Base-by-base conservation (phyloP, 495 filamentous ascomycete genomes). In the Neohortaea acidophila region DNA sequence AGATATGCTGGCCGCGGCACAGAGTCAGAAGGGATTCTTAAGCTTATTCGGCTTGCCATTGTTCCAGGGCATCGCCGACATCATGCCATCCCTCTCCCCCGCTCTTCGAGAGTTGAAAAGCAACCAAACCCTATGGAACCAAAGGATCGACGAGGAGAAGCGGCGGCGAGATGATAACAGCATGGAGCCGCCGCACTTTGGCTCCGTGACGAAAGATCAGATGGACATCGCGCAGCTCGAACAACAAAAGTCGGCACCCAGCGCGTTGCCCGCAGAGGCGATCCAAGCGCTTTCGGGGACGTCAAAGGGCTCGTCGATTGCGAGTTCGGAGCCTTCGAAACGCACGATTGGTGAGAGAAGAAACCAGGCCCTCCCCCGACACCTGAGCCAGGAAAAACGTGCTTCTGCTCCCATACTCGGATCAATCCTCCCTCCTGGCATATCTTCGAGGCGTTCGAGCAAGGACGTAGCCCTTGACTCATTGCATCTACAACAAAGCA, bases 21-120 rank as follows among this genome's bases (percentile, higher is more conserved):
- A 77, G 22, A 78, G 83, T 10, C 91, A 97, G 59, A 79, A 92
- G 48, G 75, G 79, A 21, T 97, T 97, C 62, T 94, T 97, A 81
- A 89, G 79, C 39, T 69, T 94, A 42, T 96, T 96, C 54, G 89
- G 87, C 15, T 68, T 80, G 24, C 89, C 89, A 0, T 68, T 97
- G 0, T 97, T 97, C 53, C 75, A 84, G 44, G 79, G 74, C 17
- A 74, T 94, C 13, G 73, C 80, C 19, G 77, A 91, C 38, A 71
- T 96, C 27, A 59, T 96, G 35, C 85, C 89, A 5, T 70, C 68
- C 17, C 77, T 97, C 73, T 61, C 66, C 24, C 93, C 86, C 54
- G 81, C 74, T 23, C 78, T 86, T 6, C 70, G 79, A 2, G 83
- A 93, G 53, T 73, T 96, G 30, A 64, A 74, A 19, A 54, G 56